Evolutionary conservation across 2,329 filamentous ascomycete species (phyloP).

Genomic region (Byssothecium circinans): DNA sequence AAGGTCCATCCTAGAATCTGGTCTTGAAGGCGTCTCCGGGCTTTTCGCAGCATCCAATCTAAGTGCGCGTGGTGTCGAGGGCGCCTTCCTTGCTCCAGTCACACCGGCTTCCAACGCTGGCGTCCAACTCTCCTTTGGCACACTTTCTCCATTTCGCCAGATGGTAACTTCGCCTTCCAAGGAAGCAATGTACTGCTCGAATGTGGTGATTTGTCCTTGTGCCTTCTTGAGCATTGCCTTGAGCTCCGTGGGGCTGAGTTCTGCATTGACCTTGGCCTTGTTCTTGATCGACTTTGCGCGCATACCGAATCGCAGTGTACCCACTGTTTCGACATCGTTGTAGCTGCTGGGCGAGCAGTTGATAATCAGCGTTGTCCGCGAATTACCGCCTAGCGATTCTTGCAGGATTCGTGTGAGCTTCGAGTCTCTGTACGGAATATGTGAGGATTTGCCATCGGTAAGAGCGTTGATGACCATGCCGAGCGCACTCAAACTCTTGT

Average conservation of each 20-base stretch:
- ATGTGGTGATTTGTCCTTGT: slow-evolving; percentile 83
- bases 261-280: slow-evolving; percentile 99
- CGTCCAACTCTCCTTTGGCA: slow-evolving; percentile 89
- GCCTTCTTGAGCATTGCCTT: slow-evolving; percentile 92
- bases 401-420: slow-evolving; percentile 96
- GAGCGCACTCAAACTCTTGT: slow-evolving; percentile 96
- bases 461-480: slow-evolving; percentile 99
- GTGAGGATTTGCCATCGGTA: slow-evolving; percentile 94
- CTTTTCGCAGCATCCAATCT: slow-evolving; percentile 54
- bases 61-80: slow-evolving; percentile 57
- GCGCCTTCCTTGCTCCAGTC: slow-evolving; percentile 51
- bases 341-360: slow-evolving; percentile 99
- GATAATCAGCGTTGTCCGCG: slow-evolving; percentile 95
- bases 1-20: slow-evolving; percentile 66
- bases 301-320: slow-evolving; percentile 91
- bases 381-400: slow-evolving; percentile 97
- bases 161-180: slow-evolving; percentile 82
- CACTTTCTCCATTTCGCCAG: slow-evolving; percentile 85
- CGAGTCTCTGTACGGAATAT: slow-evolving; percentile 95
- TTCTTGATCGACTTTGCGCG: slow-evolving; percentile 99
- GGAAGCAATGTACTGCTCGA: slow-evolving; percentile 80
- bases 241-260: slow-evolving; percentile 92
- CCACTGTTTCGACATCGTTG: slow-evolving; percentile 92
- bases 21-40: slow-evolving; percentile 50
- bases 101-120: slow-evolving; percentile 62